A percentile compares a stretch with the other conserved stretches of the same genome.
Evolutionary conservation across 257 asterid genomes (phyloP).

Genomic region (Penstemon davidsonii): DNA sequence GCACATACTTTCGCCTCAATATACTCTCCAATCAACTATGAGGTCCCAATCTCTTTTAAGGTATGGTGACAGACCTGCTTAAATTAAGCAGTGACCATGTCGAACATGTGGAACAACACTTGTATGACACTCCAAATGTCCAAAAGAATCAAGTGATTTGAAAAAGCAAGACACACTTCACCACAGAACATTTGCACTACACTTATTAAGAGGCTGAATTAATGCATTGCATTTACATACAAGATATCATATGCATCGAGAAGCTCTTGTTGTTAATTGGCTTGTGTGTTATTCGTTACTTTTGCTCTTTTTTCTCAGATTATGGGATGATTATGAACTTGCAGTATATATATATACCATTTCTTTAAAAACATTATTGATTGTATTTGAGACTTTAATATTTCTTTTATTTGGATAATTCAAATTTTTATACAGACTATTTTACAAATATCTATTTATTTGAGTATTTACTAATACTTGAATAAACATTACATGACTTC

Average conservation of each 20-base stretch:
- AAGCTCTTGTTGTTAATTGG: background rate
- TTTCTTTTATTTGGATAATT: background rate
- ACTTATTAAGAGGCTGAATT: background rate
- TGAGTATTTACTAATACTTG: no score
- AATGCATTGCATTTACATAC: background rate
- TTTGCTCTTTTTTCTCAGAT: background rate
- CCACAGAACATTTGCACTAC: background rate
- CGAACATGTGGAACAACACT: slow-evolving; percentile 4
- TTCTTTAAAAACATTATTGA: background rate
- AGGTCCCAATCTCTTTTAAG: background rate
- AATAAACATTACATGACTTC: no score
- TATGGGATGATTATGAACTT: background rate
- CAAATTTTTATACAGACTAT: background rate
- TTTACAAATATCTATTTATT: no score
- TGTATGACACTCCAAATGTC: background rate
- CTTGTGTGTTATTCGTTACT: background rate
- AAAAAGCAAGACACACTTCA: background rate
- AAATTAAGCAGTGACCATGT: background rate
- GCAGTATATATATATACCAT: background rate
- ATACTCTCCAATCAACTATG: background rate
- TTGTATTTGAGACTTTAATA: background rate
- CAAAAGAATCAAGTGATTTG: background rate
- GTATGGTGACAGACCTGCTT: background rate
- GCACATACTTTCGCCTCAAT: background rate
- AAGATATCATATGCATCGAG: background rate